phyloP scores from a whole-genome alignment of 768 basidiomycete species.

The Boletus speciosus region DNA sequence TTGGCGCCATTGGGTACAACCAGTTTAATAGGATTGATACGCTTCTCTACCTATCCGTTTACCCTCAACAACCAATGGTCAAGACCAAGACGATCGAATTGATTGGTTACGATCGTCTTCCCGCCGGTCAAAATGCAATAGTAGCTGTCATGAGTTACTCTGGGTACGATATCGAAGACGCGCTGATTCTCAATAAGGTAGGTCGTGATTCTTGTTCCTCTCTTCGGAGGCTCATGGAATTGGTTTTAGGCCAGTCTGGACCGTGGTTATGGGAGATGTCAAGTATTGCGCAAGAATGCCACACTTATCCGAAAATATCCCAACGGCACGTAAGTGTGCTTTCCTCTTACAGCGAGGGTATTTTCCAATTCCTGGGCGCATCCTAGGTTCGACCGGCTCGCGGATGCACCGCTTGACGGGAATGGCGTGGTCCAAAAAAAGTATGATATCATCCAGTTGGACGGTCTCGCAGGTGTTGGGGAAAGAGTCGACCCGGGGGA shows the following conservation, averaged over 20 bases:
- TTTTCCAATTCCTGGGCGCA: conserved; percentile 4
- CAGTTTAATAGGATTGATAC: conserved; percentile 98
- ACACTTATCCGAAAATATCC: conserved; percentile 95
- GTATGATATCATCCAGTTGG: conserved; percentile 87
- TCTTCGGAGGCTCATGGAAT: conserved; percentile 1
- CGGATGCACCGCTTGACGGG: conserved; percentile 86
- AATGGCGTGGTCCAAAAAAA: conserved; percentile 76
- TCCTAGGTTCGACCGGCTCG: conserved; percentile 83
- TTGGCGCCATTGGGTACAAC: conserved; percentile 97
- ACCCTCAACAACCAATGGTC: conserved; percentile 99
- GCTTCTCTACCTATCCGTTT: conserved; percentile 93
- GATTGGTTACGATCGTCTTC: conserved; percentile 92
- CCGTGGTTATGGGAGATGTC: conserved; percentile 95
- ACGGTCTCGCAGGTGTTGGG: conserved; percentile 93
- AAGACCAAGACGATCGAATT: conserved; percentile 98
- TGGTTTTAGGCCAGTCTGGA: conserved; percentile 80
- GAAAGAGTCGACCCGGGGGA: conserved; percentile 91
- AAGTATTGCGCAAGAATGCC: conserved; percentile 93
- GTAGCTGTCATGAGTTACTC: conserved; percentile 99
- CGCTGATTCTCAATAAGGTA: conserved; percentile 91
- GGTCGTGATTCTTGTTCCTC: conserved; percentile 14
- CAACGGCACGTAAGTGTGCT: conserved; percentile 85
- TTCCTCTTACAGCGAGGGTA: conserved; percentile 9
- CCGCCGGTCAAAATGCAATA: conserved; percentile 97
- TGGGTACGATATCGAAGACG: conserved; percentile 99